Base-by-base conservation (phyloP, 306 rosid genomes). In the Inga oerstediana region DNA sequence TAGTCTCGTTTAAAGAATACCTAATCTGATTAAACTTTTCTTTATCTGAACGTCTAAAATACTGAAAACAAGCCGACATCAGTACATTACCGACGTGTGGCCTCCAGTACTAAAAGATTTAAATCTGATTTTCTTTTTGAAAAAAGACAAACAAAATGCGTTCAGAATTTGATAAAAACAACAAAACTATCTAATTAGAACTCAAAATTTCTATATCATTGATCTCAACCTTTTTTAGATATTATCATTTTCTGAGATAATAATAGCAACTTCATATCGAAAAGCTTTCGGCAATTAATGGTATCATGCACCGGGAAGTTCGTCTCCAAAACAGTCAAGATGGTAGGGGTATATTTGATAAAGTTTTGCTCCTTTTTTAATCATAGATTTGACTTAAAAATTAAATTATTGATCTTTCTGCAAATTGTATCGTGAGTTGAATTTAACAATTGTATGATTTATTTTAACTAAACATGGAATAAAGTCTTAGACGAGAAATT, bases 31-130 rank as follows among this genome's bases (percentile, higher is more conserved):
- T 52, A 52, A 52, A 52, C 27, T 56, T 56, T 56, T n/a, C 24
- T n/a, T 58, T n/a, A 58, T 58, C 4, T 9, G n/a, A 66, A 54
- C 51, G 58, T 82, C 34, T 76, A 56, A 83, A 75, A 80, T 51
- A 54, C 68, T 72, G 68, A 67, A 66, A 77, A 83, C 80, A 79
- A 80, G 70, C 88, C 84, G 88, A 88, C 91, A 85, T 58, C 48
- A 34, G 81, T 80, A 76, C 69, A 73, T 77, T 67, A 76, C 78
- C 72, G 68, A 56, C 59, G 51, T 35, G 84, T 80, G 86, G 84
- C 68, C 64, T 78, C 78, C 75, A 27, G 30, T 27, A 79, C 27
- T 24, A 16, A 56, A 20, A 71, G 8, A 58, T 49, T 82, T 72
- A 51, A 82, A 74, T 62, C 80, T 46, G 43, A 30, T 41, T 75